Base-by-base conservation (phyloP, 495 filamentous ascomycete species). In the Lasiosphaeria ovina region DNA sequence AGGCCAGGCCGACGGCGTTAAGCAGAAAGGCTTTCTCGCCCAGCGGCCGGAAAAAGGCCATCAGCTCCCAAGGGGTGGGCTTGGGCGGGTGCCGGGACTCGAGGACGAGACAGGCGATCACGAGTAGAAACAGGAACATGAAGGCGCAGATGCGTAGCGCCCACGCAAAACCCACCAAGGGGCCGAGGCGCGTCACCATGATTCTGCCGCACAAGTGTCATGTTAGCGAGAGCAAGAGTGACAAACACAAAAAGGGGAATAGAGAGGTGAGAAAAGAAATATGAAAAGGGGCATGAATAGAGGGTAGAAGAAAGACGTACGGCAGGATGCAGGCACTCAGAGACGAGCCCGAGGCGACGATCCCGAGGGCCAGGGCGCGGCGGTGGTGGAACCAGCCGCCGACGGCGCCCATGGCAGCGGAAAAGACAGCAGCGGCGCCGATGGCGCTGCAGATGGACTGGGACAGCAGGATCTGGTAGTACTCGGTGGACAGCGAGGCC, bases 141-240 rank as follows among this genome's bases (percentile, higher is more conserved):
- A 93, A 91, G 7, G 85, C 89, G 40, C 79, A 74, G 36, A 79
- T 80, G 16, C 90, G 84, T 76, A 93, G 85, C 3, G 89, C 79
- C 90, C 90, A 94, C 3, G 76, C 73, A 61, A 89, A 93, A 6
- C 88, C 89, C 51, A 90, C 79, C 32, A 74, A 53, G 0, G 75
- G 78, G 62, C 92, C 85, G 17, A 92, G 70, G 17, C 81, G 77
- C 9, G 81, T 68, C 47, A 91, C 81, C 82, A 92, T 87, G 69
- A 93, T 92, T 24, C 24, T 24, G 24, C 24, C 24, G 24, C 24
- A 24, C 24, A 24, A 24, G 24, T 24, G 24, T 24, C 24, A 24
- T 24, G 24, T 24, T 24, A 24, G 24, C 24, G 0, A 24, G 24
- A 24, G 24, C 24, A 24, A 24, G 24, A 24, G 24, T 24, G 24